phyloP scores from a whole-genome alignment of 2,329 filamentous ascomycete species.

The Fusarium albidum region DNA sequence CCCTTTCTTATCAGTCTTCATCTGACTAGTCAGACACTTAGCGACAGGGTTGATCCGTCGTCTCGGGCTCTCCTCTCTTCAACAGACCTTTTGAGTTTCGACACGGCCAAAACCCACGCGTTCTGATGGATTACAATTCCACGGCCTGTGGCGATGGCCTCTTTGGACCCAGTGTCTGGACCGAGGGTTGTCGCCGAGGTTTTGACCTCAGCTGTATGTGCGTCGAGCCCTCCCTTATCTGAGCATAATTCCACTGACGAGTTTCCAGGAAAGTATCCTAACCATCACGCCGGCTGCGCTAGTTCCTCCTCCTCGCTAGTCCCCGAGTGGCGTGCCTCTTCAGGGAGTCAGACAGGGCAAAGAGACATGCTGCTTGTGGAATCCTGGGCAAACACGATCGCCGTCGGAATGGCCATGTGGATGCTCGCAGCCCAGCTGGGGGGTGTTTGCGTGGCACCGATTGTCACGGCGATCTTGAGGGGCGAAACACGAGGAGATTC shows the following conservation, averaged over 20 bases:
- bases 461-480: slow-evolving; percentile 42
- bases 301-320: slow-evolving; percentile 35
- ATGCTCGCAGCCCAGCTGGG: slow-evolving; percentile 44
- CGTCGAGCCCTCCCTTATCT: no score
- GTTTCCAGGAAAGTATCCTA: slow-evolving; percentile 41
- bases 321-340: slow-evolving; percentile 39
- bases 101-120: no score
- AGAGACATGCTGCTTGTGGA: slow-evolving; percentile 41
- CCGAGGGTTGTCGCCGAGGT: slow-evolving; percentile 42
- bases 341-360: slow-evolving; percentile 34
- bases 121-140: slow-evolving; percentile 37
- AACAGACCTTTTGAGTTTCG: no score
- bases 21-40: no score
- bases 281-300: slow-evolving; percentile 35
- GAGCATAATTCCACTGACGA: slow-evolving; percentile 11
- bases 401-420: slow-evolving; percentile 43
- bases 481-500: no score
- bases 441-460: slow-evolving; percentile 44
- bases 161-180: slow-evolving; percentile 42
- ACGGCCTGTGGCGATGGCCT: slow-evolving; percentile 41
- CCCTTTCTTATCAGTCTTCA: no score
- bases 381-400: slow-evolving; percentile 43
- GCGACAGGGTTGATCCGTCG: no score
- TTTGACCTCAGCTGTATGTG: slow-evolving; percentile 44
- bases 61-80: no score